phyloP scores from a whole-genome alignment of 306 rosid species.

The Rosa chinensis region DNA sequence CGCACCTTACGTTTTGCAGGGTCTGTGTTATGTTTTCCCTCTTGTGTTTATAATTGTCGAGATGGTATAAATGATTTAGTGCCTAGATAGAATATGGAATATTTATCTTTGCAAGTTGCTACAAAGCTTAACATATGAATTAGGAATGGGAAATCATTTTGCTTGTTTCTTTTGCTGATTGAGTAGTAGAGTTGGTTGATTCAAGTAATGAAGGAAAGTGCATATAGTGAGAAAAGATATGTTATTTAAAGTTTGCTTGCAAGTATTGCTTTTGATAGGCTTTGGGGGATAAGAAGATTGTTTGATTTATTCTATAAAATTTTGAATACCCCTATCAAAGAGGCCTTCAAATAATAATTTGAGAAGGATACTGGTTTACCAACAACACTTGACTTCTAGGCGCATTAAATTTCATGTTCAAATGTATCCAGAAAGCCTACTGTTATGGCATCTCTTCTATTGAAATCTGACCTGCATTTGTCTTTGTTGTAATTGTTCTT shows the following conservation, averaged over 20 bases:
- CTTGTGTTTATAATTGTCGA: not conserved
- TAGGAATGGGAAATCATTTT: not conserved
- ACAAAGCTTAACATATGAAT: not conserved
- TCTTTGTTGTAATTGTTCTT: not conserved
- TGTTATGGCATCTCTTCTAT: not conserved
- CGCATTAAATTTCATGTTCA: not conserved
- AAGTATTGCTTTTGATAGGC: no score
- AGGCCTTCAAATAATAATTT: not conserved
- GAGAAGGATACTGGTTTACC: not conserved
- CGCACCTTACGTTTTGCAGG: not conserved
- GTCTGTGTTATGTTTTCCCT: not conserved
- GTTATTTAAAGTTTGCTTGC: not conserved
- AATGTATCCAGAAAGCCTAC: not conserved
- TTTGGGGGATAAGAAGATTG: no score
- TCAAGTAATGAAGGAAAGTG: not conserved
- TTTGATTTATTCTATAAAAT: not conserved
- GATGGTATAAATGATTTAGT: not conserved
- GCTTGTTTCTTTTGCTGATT: not conserved
- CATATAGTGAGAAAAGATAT: no score
- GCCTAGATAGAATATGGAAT: not conserved
- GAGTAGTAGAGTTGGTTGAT: not conserved
- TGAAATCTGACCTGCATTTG: not conserved
- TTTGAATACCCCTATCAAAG: not conserved
- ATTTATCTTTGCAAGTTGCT: not conserved
- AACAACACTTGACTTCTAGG: no score